These are phyloP conservation scores for Nannochloropsis oceanica DNA, from an alignment of 108 stramenopile genomes.

Conservation along the genomic window DNA sequence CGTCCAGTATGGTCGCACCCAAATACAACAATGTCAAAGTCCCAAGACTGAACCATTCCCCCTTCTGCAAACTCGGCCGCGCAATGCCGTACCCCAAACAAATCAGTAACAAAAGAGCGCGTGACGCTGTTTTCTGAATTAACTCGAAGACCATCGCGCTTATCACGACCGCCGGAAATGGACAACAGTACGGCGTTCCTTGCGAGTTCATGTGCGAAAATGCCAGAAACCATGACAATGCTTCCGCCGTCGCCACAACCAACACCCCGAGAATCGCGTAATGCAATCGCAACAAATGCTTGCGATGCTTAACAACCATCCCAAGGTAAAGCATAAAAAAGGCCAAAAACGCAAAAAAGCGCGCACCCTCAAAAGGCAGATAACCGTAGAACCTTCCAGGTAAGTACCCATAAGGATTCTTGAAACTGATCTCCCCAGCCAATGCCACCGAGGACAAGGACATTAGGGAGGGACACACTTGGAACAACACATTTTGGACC, in stretches of 20 bases:
- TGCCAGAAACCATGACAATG: conserved; percentile 8
- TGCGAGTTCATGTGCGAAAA: conserved; percentile 19
- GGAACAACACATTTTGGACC: conserved; percentile 17
- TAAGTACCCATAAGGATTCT: conserved; percentile 22
- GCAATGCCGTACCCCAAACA: conserved; percentile 32
- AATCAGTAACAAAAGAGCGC: conserved; percentile 22
- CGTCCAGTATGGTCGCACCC: not conserved
- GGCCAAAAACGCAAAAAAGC: not conserved
- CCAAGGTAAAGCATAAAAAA: not conserved
- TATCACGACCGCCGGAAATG: conserved; percentile 16
- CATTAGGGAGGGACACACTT: conserved; percentile 5
- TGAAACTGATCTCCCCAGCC: conserved; percentile 1
- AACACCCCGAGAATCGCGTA: conserved; percentile 19
- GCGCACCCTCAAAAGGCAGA: conserved; percentile 25
- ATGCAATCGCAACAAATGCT: conserved; percentile 19
- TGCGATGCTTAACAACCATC: conserved; percentile 2
- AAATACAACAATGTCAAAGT: conserved; percentile 10
- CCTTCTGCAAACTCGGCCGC: conserved; percentile 17
- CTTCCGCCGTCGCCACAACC: conserved; percentile 12
- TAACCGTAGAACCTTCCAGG: conserved; percentile 25
- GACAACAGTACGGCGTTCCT: conserved; percentile 28
- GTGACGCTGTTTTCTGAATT: conserved; percentile 5
- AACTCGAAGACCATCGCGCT: conserved; percentile 25
- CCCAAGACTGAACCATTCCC: conserved; percentile 5
- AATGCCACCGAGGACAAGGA: not conserved